Evolutionary conservation across 2,329 filamentous ascomycete species (phyloP), one percentile per base, ranked within the genome.

Genomic region (Claviceps sp.): DNA sequence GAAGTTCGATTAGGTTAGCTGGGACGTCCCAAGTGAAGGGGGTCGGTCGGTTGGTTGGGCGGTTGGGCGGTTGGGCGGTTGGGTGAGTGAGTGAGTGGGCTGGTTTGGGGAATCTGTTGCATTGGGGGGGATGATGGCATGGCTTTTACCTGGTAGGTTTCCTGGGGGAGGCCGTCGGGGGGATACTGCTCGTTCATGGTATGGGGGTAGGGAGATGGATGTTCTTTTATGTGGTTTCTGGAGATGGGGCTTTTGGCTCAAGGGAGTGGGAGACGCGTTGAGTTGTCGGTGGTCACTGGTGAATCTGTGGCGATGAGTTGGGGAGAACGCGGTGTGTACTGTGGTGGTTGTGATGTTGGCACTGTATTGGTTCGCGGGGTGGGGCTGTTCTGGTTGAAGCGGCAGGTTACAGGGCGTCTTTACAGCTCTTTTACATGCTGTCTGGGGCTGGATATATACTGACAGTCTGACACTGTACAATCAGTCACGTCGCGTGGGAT

Each of bases 71-170:
- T 40, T 40, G 38, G 14, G 14, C 8, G 14, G 11, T 16, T n/a
- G 18, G 4, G 42, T 5, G 18, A 5, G 11, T 5, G 8, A 11
- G 41, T 43, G 13, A 43, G 41, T 20, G 1, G 26, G 26, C 26
- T 34, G 30, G 30, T 40, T 40, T n/a, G 37, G 14, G 37, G 37
- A n/a, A 14, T 40, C 37, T 40, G 37, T 40, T 40, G 13, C 16
- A 40, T 40, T 13, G 2, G 5, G 8, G 6, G 38, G 8, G 18
- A 16, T 30, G 6, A n/a, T 41, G 16, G 38, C 18, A 14, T 40
- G 37, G 18, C 38, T 51, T 51, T 55, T 60, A 73, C 73, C 62
- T 72, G 69, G 47, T 75, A 70, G 47, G 76, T 72, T 50, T 73
- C 67, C 46, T 72, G 67, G n/a, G 59, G 60, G 51, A 70, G 66